These are phyloP conservation scores for Venturiaceae sp. DNA, from an alignment of 2,329 filamentous ascomycete species.

Conservation along the genomic window DNA sequence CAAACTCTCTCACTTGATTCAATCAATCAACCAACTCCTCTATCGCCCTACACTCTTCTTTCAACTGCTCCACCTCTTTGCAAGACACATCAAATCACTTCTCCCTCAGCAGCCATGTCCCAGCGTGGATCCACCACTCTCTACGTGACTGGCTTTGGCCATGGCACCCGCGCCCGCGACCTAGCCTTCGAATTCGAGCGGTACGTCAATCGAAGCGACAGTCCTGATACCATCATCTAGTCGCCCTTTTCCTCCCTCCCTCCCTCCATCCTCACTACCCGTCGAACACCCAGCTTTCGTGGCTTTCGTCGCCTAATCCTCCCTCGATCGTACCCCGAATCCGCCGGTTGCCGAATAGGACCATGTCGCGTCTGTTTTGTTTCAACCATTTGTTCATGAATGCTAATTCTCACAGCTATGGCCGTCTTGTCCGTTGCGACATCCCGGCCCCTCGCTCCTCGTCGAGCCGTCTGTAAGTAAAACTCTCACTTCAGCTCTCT, in stretches of 20 bases:
- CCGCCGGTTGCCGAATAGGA: background rate
- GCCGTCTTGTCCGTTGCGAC: constrained; percentile 93
- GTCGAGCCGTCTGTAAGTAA: constrained; percentile 84
- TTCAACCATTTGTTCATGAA: constrained; percentile 3
- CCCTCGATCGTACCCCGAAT: background rate
- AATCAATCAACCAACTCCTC: too few species aligned
- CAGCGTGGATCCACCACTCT: constrained; percentile 79
- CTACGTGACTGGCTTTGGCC: constrained; percentile 98
- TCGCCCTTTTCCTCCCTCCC: constrained; percentile 16
- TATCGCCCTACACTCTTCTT: background rate
- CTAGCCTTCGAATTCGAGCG: constrained; percentile 99
- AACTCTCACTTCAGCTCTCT: constrained; percentile 8
- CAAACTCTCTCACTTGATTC: too few species aligned
- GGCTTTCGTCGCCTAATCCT: constrained; percentile 7
- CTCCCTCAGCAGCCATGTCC: constrained; percentile 55
- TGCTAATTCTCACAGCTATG: constrained; percentile 56
- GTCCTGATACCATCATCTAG: constrained; percentile 24
- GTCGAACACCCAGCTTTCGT: too few species aligned
- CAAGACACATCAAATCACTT: background rate
- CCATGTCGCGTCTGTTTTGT: background rate
- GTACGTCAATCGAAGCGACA: constrained; percentile 61
- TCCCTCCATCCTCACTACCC: constrained; percentile 10
- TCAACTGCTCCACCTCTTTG: background rate
- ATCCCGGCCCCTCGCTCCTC: constrained; percentile 94
- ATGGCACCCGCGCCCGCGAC: constrained; percentile 96